Evolutionary conservation across 305 asterid species (phyloP), one percentile per base, ranked within the genome.

Genomic region (Vinca major): DNA sequence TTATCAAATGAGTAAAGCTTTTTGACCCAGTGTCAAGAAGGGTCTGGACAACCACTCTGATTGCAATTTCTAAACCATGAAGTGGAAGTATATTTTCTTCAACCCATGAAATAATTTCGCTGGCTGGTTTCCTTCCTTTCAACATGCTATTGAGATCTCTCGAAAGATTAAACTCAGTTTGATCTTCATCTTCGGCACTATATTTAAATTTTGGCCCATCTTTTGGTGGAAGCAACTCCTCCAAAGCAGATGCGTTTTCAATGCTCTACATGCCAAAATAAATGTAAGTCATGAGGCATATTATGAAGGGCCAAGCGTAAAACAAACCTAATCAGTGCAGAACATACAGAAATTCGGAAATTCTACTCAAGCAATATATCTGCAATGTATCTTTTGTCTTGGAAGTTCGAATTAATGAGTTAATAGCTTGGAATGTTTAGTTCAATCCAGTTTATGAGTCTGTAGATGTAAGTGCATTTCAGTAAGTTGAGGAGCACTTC

Each of bases 171-270:
- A 74, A 82, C 73, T 88, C 97, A 39, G 89, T 82, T 80, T 75
- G 80, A 78, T 86, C 90, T 47, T 58, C 92, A 66, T 84, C 99
- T 74, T 88, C 96, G 57, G 81, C 78, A 69, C 82, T 75, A 78
- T 91, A 94, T 70, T 65, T 85, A 84, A 88, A 94, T 75, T 88
- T 80, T 48, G 95, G 67, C 4, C 86, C 77, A 61, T 92, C 96
- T 79, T 86, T 91, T 36, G 99, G 93, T 20, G 99, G 99, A 78
- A 94, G 99, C 69, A 94, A 83, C 80, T 89, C 95, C 86, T 91
- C 99, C 82, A 94, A 80, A 74, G 88, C 89, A 77, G 99, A 96
- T 70, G 97, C 87, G 74, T 86, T 91, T 81, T 94, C 99, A 77
- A 94, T 84, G 84, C 99, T 94, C 99, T 94, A 26, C 44, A 68